Base-by-base conservation (phyloP, 2,329 filamentous ascomycete genomes). In the Trichophyton mentagrophytes region DNA sequence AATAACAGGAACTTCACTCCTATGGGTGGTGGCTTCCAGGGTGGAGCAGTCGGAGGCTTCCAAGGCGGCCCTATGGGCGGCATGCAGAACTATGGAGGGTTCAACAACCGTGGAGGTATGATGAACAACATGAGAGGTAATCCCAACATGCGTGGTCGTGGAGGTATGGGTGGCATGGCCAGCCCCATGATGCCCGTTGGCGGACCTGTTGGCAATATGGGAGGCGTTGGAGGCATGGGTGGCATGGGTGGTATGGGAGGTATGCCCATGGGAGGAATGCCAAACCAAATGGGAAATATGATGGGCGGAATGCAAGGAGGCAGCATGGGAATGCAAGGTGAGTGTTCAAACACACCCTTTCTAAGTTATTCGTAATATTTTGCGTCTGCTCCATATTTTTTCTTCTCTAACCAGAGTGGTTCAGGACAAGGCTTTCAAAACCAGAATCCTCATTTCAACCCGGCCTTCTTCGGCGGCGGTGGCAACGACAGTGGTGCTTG, bases 361-460 rank as follows among this genome's bases (percentile, higher is more conserved):
- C 3, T 13, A 51, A 51, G 3, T 27, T 1, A 11, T 53, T 15
- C 22, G 3, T 15, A 15, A 1, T 49, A 7, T 30, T 20, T 11
- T n/a, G n/a, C 27, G 27, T 36, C 40, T n/a, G 40, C n/a, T 15
- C 40, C 42, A 9, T 36, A 36, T 11, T 8, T 25, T 59, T 38
- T 15, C 42, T 59, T 59, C 20, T 22, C 42, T 59, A 49, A 59
- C 27, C 25, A 27, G 67, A 64, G 61, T 60, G 60, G 61, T 61
- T 63, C 66, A 67, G 63, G 63, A 58, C 65, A 66, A 74, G 85
- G 82, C 49, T 90, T 90, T 72, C 83, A 85, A 74, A 83, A 80
- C 63, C 85, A 86, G 76, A 83, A 83, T 69, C 80, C 81, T 60
- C 83, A 85, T 68, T 92, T 90, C 74, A 88, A 87, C 69, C 83